Evolutionary conservation across 352 stramenopile species (phyloP), one percentile per base, ranked within the genome.

Genomic region (Phytophthora fragariaefolia): DNA sequence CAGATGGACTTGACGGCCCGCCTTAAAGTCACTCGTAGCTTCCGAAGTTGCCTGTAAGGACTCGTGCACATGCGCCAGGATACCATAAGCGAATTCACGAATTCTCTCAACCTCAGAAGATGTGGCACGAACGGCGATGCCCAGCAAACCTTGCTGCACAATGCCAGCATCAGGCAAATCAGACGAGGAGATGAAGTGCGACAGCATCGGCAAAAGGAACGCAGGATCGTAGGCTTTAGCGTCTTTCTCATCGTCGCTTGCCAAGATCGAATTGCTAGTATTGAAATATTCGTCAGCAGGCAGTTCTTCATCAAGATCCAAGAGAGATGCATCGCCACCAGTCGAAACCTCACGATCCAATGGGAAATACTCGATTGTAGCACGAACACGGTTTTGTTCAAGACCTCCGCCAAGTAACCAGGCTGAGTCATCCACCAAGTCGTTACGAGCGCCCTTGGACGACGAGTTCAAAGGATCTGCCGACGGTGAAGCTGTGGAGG

Each of bases 1-100:
- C 36, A 96, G 53, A 61, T 93, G 80, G 9, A 96, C 66, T 59
- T 96, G 89, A 17, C 87, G 77, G 1, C 84, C 85, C 0, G 85
- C 80, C 28, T 90, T 92, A 56, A 93, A 95, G 2, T 91, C 83
- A 9, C 66, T 71, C 10, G 68, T 68, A 22, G 66, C 63, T 59
- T 76, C 74, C n/a, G 70, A 74, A 23, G 87, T 85, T 17, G 74
- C 81, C 54, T 84, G 79, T 13, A 94, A 75, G 20, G 74, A 71
- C 28, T 96, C 87, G 58, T 96, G 85, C 4, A 93, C 20, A 49
- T 92, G 83, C 0, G 87, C 89, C 0, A 95, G 60, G 18, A 96
- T 89, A 13, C 80, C 86, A 56, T 83, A 96, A 7, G 85, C 84
- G 46, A 89, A 90, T 49, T 75, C 67, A 18, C 88, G 86, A 2